Percentiles rank a stretch among this genome's conserved stretches.
phyloP scores from a whole-genome alignment of 352 stramenopile species.

The Pythium plurisporium region DNA sequence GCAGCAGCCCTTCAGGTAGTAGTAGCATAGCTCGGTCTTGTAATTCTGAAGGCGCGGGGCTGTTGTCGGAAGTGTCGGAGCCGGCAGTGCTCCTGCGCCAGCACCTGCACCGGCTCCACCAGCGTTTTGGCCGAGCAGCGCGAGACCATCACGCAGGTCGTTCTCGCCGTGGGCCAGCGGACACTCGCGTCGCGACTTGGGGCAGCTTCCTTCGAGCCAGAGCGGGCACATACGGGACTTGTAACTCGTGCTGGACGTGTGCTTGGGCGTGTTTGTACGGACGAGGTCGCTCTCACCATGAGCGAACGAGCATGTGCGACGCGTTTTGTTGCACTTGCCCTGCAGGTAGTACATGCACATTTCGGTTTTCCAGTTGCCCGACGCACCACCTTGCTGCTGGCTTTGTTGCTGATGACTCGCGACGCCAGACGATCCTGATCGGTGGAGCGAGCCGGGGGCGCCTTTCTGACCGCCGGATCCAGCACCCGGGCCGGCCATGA shows the following conservation, averaged over 20 bases:
- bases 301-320: slow-evolving; percentile 83
- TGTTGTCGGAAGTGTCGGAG: slow-evolving; percentile 30
- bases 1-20: slow-evolving; percentile 85
- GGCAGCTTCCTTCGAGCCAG: slow-evolving; percentile 68
- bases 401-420: slow-evolving; percentile 16
- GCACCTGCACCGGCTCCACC: background rate
- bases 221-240: slow-evolving; percentile 79
- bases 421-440: slow-evolving; percentile 15
- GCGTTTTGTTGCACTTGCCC: slow-evolving; percentile 87
- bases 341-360: slow-evolving; percentile 89
- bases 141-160: slow-evolving; percentile 59
- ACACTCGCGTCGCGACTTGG: slow-evolving; percentile 74
- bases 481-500: slow-evolving; percentile 1
- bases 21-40: slow-evolving; percentile 88
- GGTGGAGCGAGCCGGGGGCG: slow-evolving; percentile 6
- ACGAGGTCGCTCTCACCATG: slow-evolving; percentile 79
- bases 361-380: slow-evolving; percentile 85
- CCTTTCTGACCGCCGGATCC: slow-evolving; percentile 2
- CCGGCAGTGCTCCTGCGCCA: background rate
- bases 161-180: slow-evolving; percentile 71
- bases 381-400: slow-evolving; percentile 15
- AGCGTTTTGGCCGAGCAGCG: slow-evolving; percentile 21
- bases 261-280: slow-evolving; percentile 31
- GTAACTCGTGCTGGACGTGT: slow-evolving; percentile 43
- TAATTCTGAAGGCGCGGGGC: slow-evolving; percentile 80